Evolutionary conservation across 768 basidiomycete species (phyloP).

Genomic region (Tylopilus subfusipes): DNA sequence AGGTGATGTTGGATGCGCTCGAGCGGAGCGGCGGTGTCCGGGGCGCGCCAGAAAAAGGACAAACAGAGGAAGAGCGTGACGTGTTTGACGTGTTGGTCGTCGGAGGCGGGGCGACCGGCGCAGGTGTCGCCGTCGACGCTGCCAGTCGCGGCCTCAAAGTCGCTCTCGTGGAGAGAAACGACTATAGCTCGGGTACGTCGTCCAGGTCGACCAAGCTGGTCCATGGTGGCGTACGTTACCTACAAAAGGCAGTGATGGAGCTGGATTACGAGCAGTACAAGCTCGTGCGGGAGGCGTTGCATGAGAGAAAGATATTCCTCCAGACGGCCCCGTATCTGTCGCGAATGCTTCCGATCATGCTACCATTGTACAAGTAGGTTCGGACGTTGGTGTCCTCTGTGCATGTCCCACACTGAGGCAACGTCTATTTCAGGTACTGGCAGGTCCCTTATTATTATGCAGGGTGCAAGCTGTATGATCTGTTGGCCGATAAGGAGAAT

Average conservation of each 20-base stretch:
- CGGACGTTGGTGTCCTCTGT: neutral
- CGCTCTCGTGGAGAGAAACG: conserved; percentile 88
- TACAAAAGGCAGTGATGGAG: conserved; percentile 95
- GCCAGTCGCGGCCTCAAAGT: conserved; percentile 89
- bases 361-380: conserved; percentile 87
- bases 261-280: conserved; percentile 97
- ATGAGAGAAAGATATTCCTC: conserved; percentile 90
- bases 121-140: conserved; percentile 95
- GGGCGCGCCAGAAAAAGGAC: conserved; percentile 21
- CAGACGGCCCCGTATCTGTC: conserved; percentile 94
- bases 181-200: conserved; percentile 84
- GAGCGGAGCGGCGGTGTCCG: conserved; percentile 14
- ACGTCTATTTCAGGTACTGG: conserved; percentile 63
- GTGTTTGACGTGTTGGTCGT: conserved; percentile 81
- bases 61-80: conserved; percentile 49
- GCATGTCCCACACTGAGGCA: conserved; percentile 3
- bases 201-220: conserved; percentile 98
- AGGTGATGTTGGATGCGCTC: conserved; percentile 61
- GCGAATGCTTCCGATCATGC: conserved; percentile 92
- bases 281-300: conserved; percentile 91
- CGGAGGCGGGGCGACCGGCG: conserved; percentile 94
- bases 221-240: conserved; percentile 95
- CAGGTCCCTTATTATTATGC: conserved; percentile 95
- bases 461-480: conserved; percentile 94
- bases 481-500: conserved; percentile 93